Base-by-base conservation (phyloP, 352 stramenopile species). In the Thraustochytrium sp. region DNA sequence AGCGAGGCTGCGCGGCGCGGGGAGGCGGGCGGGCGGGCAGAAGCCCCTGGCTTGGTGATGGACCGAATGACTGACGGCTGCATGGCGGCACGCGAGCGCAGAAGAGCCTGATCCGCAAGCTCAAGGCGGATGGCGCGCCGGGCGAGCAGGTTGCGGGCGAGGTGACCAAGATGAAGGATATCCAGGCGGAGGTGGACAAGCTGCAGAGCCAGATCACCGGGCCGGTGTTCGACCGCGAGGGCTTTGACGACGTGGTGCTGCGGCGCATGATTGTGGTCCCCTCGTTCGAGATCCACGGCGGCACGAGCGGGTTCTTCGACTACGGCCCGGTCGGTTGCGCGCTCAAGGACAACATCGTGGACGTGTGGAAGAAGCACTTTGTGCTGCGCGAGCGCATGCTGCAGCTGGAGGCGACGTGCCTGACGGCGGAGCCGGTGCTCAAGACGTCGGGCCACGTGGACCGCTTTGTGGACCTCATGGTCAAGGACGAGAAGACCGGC, bases 231-330 rank as follows among this genome's bases (percentile, higher is more conserved):
- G 94, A 95, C 87, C 94, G 94, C 65, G 73, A 92, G 85, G 92
- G 93, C 40, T 92, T 99, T 86, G 96, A 99, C 88, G 95, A 99
- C 83, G 87, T 98, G 82, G 89, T 99, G 26, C 90, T 99, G 86
- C 93, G 96, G 73, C 98, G 98, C 87, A 99, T 99, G 96, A 99
- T 99, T 89, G 95, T 99, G 42, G 93, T 99, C 82, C 96, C 97
- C 42, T 96, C 93, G 42, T 99, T 99, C 87, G 96, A 99, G 89
- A 99, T 99, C 84, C 98, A 99, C 89, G 96, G 96, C 80, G 96
- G 96, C 82, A 96, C 99, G 26, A 97, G 94, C 72, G 97, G 97
- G 84, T 94, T 99, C 73, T 99, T 98, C 89, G 96, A 99, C 91
- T 96, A 99, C 84, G 97, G 97, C 42, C 96, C 96, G 74, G 94